These are phyloP conservation scores for Coemansia sp. DNA, from an alignment of 192 early-diverging fungal species.

Conservation along the genomic window DNA sequence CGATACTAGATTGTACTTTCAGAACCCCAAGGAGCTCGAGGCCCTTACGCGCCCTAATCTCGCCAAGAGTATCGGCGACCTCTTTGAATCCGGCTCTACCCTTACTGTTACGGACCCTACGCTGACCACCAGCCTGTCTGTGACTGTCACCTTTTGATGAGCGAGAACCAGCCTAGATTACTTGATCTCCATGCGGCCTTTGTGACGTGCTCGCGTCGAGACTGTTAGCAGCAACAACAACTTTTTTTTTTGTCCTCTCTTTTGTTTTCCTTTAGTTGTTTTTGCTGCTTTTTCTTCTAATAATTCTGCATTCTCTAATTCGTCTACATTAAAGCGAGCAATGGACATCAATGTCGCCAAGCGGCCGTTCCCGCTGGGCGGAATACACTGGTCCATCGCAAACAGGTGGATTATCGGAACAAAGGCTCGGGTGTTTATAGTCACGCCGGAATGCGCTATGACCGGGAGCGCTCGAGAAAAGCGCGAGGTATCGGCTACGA, in stretches of 20 bases:
- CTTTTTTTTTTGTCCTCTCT: not conserved
- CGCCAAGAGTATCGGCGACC: slow-evolving; percentile 61
- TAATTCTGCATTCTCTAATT: not conserved
- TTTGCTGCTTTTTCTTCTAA: not conserved
- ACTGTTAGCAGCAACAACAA: not conserved
- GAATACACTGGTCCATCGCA: slow-evolving; percentile 33
- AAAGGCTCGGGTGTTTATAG: slow-evolving; percentile 14
- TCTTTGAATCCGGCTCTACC: slow-evolving; percentile 70
- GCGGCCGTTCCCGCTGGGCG: slow-evolving; percentile 19
- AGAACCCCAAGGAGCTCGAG: slow-evolving; percentile 80
- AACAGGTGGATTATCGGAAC: slow-evolving; percentile 50
- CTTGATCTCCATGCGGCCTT: not conserved
- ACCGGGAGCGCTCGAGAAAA: slow-evolving; percentile 6
- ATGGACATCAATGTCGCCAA: slow-evolving; percentile 29
- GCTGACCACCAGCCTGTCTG: slow-evolving; percentile 45
- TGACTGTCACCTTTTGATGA: slow-evolving; percentile 33
- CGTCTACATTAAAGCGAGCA: not conserved
- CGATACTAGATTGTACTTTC: slow-evolving; percentile 80
- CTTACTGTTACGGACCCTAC: slow-evolving; percentile 83
- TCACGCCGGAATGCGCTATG: slow-evolving; percentile 18
- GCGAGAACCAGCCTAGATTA: not conserved
- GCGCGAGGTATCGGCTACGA: slow-evolving; percentile 16
- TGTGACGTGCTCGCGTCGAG: not conserved
- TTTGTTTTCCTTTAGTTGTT: not conserved
- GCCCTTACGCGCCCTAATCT: slow-evolving; percentile 85